A percentile compares a stretch with the other conserved stretches of the same genome.
phyloP scores from a whole-genome alignment of 2,329 filamentous ascomycete species.

The Elsinoe australis region DNA sequence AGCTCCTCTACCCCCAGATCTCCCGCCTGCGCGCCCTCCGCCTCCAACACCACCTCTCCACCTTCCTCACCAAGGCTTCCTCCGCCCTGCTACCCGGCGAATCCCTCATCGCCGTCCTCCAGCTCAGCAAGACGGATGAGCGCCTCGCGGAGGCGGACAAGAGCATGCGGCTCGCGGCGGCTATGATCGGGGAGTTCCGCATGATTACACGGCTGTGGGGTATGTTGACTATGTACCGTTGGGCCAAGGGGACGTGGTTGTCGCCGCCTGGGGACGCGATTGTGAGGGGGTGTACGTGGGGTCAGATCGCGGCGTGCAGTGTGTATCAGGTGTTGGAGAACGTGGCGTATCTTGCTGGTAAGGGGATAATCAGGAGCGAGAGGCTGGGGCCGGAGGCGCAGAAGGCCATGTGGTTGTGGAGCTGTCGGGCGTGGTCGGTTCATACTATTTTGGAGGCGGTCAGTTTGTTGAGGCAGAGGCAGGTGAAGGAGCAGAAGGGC shows the following conservation, averaged over 20 bases:
- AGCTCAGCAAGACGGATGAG: slow-evolving; percentile 31
- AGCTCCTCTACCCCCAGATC: slow-evolving; percentile 35
- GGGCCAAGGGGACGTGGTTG: slow-evolving; percentile 43
- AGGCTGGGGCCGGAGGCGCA: slow-evolving; percentile 37
- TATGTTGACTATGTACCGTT: slow-evolving; percentile 64
- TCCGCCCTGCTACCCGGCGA: slow-evolving; percentile 37
- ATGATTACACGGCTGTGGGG: slow-evolving; percentile 72
- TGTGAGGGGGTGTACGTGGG: slow-evolving; percentile 51
- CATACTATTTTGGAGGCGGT: slow-evolving; percentile 71
- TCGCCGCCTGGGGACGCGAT: slow-evolving; percentile 36
- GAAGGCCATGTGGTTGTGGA: slow-evolving; percentile 59
- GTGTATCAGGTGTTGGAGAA: slow-evolving; percentile 78
- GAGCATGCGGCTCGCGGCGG: slow-evolving; percentile 46
- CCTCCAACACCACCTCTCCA: slow-evolving; percentile 30
- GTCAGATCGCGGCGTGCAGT: slow-evolving; percentile 60
- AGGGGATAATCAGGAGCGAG: slow-evolving; percentile 54
- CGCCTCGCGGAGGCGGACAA: slow-evolving; percentile 29
- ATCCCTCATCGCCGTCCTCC: slow-evolving; percentile 34
- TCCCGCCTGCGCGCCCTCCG: slow-evolving; percentile 31
- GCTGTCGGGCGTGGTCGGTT: slow-evolving; percentile 69
- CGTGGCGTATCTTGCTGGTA: slow-evolving; percentile 64
- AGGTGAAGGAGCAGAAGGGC: slow-evolving; percentile 32
- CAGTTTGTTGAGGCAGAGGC: slow-evolving; percentile 45
- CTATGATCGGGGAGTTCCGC: slow-evolving; percentile 61
- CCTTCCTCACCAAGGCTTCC: slow-evolving; percentile 33